Evolutionary conservation across 805 yeast species (phyloP), one percentile per base, ranked within the genome.

Genomic region (Suhomyces canberraensis): DNA sequence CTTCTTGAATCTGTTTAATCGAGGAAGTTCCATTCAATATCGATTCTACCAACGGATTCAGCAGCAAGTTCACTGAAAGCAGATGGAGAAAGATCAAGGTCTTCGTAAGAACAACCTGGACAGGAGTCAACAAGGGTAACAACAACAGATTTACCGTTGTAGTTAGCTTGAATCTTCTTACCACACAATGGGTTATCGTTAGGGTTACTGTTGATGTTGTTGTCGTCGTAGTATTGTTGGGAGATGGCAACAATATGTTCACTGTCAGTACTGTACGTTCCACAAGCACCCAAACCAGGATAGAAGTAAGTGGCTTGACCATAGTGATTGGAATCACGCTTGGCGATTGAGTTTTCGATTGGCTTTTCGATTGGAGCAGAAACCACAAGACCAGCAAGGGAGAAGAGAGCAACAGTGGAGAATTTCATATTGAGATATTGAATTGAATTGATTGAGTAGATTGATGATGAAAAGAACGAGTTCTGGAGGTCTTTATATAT

Each of bases 101-200:
- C 75, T 36, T 72, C 53, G 33, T 57, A 50, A 16, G 52, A 41
- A 51, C 83, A 78, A 16, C 75, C 80, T 37, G 61, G 73, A 59
- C 84, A 79, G 44, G 69, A 59, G 55, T 78, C 84, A 27, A 65
- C 72, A 34, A 78, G 78, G 16, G 73, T 69, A 31, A 78, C 83
- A 28, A 62, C 67, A 40, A 76, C 81, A 11, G 76, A 58, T 48
- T 72, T 72, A 33, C 73, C 76, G 37, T 57, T 54, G 47, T 69
- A 69, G 48, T 47, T 47, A 26, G 75, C 74, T 30, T 55, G 60
- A 46, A 76, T 73, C 48, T 66, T 54, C 54, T 64, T 69, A 33
- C 81, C 81, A 56, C 83, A 77, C 46, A 61, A 60, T 47, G 72
- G 62, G 55, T 66, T 67, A 40, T 66, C 50, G 44, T 71, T 75